A percentile compares a stretch with the other conserved stretches of the same genome.
phyloP scores from a whole-genome alignment of 2,329 filamentous ascomycete genomes.

The Cladorrhinum sp. region DNA sequence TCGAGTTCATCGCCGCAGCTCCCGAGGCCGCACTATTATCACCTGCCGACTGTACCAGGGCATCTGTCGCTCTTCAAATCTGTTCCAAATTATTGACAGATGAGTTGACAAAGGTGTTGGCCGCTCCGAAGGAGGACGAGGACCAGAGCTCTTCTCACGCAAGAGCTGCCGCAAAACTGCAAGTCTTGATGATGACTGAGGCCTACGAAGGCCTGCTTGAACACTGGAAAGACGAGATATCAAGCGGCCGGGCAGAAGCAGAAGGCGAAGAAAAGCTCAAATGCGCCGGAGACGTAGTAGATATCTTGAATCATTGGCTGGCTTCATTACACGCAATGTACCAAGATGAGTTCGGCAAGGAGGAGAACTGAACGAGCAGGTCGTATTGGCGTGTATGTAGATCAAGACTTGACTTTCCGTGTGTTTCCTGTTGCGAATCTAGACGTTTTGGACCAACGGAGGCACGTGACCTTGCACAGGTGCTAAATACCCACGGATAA shows the following conservation, averaged over 20 bases:
- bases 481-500: no score
- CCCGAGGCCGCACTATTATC: background rate
- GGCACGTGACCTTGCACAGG: no score
- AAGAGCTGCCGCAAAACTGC: constrained; percentile 8
- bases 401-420: no score
- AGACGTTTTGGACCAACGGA: no score
- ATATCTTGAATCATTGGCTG: constrained; percentile 23
- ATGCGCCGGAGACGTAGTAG: constrained; percentile 11
- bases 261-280: background rate
- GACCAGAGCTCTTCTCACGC: background rate
- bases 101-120: constrained; percentile 15
- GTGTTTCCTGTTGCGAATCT: no score
- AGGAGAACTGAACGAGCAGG: background rate
- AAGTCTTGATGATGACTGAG: constrained; percentile 22
- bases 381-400: no score
- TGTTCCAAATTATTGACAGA: constrained; percentile 17
- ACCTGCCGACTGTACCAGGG: background rate
- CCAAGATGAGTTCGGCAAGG: constrained; percentile 11
- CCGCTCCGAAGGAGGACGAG: background rate
- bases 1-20: background rate
- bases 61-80: constrained; percentile 17
- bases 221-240: constrained; percentile 1
- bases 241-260: background rate
- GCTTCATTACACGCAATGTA: constrained; percentile 17
- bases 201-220: constrained; percentile 21